phyloP scores from a whole-genome alignment of 257 asterid species.

The Primulina huaijiensis region DNA sequence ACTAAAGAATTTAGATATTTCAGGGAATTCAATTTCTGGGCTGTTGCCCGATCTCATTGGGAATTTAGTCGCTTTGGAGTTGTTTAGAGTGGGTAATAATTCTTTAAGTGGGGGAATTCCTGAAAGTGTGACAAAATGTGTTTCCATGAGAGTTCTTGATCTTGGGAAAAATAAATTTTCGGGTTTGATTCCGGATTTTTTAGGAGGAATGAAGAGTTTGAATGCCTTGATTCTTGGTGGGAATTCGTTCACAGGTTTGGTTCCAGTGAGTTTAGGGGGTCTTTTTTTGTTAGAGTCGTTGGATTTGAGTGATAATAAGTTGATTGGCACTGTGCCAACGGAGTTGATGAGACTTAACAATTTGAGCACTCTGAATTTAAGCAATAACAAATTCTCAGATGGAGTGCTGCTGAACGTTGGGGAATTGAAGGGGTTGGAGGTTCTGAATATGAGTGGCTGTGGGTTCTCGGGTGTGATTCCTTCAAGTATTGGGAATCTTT shows the following conservation, averaged over 20 bases:
- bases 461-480: slow-evolving; percentile 66
- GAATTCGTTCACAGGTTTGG: slow-evolving; percentile 46
- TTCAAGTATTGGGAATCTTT: slow-evolving; percentile 49
- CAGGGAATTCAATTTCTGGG: slow-evolving; percentile 65
- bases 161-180: slow-evolving; percentile 47
- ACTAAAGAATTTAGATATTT: slow-evolving; percentile 51
- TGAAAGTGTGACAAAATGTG: slow-evolving; percentile 36
- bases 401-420: slow-evolving; percentile 43
- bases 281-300: slow-evolving; percentile 40
- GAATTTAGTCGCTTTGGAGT: slow-evolving; percentile 47
- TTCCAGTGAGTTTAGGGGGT: slow-evolving; percentile 50
- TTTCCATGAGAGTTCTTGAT: slow-evolving; percentile 51
- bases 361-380: slow-evolving; percentile 59
- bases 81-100: slow-evolving; percentile 58
- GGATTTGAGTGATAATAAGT: slow-evolving; percentile 59
- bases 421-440: slow-evolving; percentile 44
- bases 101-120: slow-evolving; percentile 58
- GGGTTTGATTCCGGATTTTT: slow-evolving; percentile 55
- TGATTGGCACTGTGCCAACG: slow-evolving; percentile 52
- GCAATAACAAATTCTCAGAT: slow-evolving; percentile 55
- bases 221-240: slow-evolving; percentile 50
- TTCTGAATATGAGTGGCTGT: slow-evolving; percentile 68
- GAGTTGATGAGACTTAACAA: slow-evolving; percentile 56
- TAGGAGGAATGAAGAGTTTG: slow-evolving; percentile 45
- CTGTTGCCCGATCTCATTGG: slow-evolving; percentile 45